A percentile compares a stretch with the other conserved stretches of the same genome.
Evolutionary conservation across 306 rosid genomes (phyloP).

Genomic region (Begonia peltatifolia): DNA sequence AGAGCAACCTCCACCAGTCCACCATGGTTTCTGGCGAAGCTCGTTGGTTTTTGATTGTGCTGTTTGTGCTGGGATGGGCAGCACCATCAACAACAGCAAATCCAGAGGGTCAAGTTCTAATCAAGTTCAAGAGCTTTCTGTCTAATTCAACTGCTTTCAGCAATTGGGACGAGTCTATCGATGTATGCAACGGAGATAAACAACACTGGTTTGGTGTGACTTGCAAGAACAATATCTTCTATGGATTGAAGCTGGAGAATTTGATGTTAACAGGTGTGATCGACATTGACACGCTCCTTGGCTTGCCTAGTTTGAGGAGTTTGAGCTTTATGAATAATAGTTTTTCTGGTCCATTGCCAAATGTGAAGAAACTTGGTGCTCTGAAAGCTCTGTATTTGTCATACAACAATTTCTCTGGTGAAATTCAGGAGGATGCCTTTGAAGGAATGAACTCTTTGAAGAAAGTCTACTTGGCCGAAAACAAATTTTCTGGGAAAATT

Average conservation of each 20-base stretch:
- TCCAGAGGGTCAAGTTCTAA: conserved; percentile 16
- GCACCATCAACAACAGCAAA: conserved; percentile 12
- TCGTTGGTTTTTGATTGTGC: not conserved
- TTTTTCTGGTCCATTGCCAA: conserved; percentile 49
- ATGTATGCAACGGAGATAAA: conserved; percentile 10
- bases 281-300: conserved; percentile 21
- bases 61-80: not conserved
- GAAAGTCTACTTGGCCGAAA: conserved; percentile 39
- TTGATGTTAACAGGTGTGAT: conserved; percentile 50
- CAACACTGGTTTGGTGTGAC: conserved; percentile 41
- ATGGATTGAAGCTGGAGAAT: conserved; percentile 33
- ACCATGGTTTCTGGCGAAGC: too few relatives aligned
- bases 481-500: conserved; percentile 38
- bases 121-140: conserved; percentile 34
- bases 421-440: conserved; percentile 34
- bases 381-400: conserved; percentile 38
- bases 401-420: conserved; percentile 41
- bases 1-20: not conserved
- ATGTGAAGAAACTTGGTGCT: conserved; percentile 23
- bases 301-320: conserved; percentile 21
- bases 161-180: conserved; percentile 20
- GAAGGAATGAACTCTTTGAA: conserved; percentile 30
- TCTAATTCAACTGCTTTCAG: conserved; percentile 22
- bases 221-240: conserved; percentile 15
- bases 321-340: conserved; percentile 46